Base-by-base conservation (phyloP, 257 asterid species). In the Vinca minor region DNA sequence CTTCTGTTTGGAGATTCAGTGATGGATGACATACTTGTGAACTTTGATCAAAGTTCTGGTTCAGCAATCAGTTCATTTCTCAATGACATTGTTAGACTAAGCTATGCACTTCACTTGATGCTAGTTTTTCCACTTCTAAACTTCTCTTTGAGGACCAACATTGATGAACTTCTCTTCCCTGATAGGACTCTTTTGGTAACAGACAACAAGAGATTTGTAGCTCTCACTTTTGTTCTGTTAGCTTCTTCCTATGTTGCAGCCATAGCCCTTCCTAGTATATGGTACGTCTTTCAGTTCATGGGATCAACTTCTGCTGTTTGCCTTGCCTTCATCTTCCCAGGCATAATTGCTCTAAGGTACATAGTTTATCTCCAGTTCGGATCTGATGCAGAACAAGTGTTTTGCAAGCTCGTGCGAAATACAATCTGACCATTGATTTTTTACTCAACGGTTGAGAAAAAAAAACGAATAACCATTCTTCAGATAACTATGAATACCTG, bases 261-360 rank as follows among this genome's bases (percentile, higher is more conserved):
- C 20, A 87, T 92, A 15, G 78, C 83, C 63, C 78, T 92, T 67
- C 98, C 98, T 1, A 89, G 87, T 25, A 89, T 92, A 65, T 92
- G 96, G 98, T 89, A 81, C 61, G 68, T 92, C 77, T 92, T 89
- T 76, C 98, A 92, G 87, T 92, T 92, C 84, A 70, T 89, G 85
- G 97, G 98, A 26, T 89, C 98, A 0, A 89, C 97, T 35, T 77
- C 96, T 47, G 95, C 92, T 28, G 96, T 85, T 41, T 85, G 73
- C 75, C 89, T 92, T n/a, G 93, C 96, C 52, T 92, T 92, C 78
- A 92, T 87, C 61, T 89, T 92, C 59, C 96, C 98, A 0, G 96
- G 94, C 20, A 83, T 89, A 35, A 71, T 89, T 59, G 96, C 71
- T n/a, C 69, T 89, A 71, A 89, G 98, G 98, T 91, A 71, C 44